Conservation (phyloP, 495 filamentous ascomycete genomes). For the Cercophora sp. region DNA sequence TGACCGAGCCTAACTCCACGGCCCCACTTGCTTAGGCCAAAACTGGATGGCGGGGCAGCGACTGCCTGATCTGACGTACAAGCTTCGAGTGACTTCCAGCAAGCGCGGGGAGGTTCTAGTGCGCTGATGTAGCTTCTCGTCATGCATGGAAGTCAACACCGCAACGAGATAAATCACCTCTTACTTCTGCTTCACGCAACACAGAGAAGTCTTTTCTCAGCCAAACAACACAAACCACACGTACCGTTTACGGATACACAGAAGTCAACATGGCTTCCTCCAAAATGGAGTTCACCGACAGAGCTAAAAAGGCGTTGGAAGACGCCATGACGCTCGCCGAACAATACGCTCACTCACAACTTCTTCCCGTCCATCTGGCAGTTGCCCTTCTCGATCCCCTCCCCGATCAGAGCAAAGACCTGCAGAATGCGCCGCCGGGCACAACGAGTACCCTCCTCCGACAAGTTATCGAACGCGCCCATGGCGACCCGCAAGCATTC, state of each 20-base stretch:
- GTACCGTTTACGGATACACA: conserved; percentile 1
- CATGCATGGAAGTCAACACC: too few relatives aligned
- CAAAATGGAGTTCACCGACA: conserved; percentile 83
- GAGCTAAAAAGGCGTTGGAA: conserved; percentile 79
- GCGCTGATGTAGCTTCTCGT: neutral
- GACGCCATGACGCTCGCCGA: conserved; percentile 80
- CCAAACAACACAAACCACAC: conserved; percentile 3
- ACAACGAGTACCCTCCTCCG: conserved; percentile 74
- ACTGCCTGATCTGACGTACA: too few relatives aligned
- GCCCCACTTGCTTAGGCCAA: too few relatives aligned
- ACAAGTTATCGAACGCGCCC: conserved; percentile 89
- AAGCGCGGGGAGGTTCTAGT: conserved; percentile 1
- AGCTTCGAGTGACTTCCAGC: conserved; percentile 8
- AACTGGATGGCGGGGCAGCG: too few relatives aligned
- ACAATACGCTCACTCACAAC: conserved; percentile 85
- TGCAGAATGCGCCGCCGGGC: conserved; percentile 57
- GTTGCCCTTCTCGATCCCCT: conserved; percentile 82
- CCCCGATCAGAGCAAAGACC: conserved; percentile 71
- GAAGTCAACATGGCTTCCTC: conserved; percentile 44
- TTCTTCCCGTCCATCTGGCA: conserved; percentile 83
- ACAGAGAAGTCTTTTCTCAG: neutral
- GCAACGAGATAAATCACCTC: too few relatives aligned
- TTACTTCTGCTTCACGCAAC: too few relatives aligned
- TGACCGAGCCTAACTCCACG: too few relatives aligned
- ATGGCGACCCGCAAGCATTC: conserved; percentile 85